Evolutionary conservation across 768 basidiomycete species (phyloP).

Genomic region (Tylopilus subfusipes): DNA sequence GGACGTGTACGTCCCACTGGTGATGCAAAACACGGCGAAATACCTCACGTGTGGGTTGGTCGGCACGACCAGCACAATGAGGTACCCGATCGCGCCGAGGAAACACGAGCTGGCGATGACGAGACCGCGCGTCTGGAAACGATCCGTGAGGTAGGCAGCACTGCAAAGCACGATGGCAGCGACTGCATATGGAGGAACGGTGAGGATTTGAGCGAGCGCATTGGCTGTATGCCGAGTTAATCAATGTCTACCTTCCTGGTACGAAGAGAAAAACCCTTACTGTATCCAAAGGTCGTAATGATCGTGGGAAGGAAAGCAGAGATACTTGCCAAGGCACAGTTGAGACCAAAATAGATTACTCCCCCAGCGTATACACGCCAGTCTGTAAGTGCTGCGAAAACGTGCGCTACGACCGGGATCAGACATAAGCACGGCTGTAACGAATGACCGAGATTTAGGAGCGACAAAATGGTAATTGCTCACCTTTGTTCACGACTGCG

Average conservation of each 20-base stretch:
- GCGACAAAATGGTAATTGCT: background rate
- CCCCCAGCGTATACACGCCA: constrained; percentile 71
- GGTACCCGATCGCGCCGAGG: constrained; percentile 45
- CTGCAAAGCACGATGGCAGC: constrained; percentile 59
- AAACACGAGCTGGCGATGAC: constrained; percentile 31
- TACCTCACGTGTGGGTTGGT: constrained; percentile 62
- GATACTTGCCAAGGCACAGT: constrained; percentile 73
- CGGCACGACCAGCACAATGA: constrained; percentile 55
- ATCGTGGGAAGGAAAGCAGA: constrained; percentile 84
- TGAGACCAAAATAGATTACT: constrained; percentile 74
- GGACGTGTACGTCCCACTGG: constrained; percentile 70
- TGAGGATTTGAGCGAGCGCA: constrained; percentile 66
- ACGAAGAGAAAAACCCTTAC: constrained; percentile 39
- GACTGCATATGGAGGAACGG: constrained; percentile 79
- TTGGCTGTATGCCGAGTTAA: constrained; percentile 40
- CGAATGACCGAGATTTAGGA: background rate
- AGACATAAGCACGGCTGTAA: background rate
- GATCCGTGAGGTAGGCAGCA: constrained; percentile 63
- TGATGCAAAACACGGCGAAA: constrained; percentile 76
- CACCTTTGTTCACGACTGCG: constrained; percentile 60
- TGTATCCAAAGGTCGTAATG: constrained; percentile 66
- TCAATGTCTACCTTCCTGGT: background rate
- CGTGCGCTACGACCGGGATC: constrained; percentile 45
- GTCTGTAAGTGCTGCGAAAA: constrained; percentile 60
- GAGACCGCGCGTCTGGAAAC: constrained; percentile 56